phyloP scores from a whole-genome alignment of 345 rosid species.

The Turritis glabra region DNA sequence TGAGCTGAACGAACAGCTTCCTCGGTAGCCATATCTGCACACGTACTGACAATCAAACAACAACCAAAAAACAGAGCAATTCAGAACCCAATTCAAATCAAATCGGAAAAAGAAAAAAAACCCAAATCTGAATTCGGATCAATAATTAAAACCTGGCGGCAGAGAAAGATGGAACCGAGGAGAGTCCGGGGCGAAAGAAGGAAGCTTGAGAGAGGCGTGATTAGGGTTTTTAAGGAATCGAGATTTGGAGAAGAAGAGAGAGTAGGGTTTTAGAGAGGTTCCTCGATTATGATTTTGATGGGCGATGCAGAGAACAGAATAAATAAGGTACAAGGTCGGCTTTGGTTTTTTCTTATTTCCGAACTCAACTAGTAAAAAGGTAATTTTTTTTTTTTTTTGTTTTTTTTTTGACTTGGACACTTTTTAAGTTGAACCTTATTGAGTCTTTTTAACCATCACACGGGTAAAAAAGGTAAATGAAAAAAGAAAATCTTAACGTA shows the following conservation, averaged over 20 bases:
- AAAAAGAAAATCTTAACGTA: not conserved
- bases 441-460: constrained; percentile 2
- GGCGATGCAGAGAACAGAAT: not conserved
- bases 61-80: not conserved
- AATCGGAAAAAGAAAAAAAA: not conserved
- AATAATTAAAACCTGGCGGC: constrained; percentile 3
- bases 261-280: constrained; percentile 41
- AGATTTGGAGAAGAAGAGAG: constrained; percentile 9
- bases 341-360: not conserved
- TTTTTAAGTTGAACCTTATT: constrained; percentile 6
- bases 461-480: not conserved
- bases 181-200: not conserved
- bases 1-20: constrained; percentile 27
- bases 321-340: not conserved
- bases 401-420: not conserved
- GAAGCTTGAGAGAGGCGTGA: not conserved
- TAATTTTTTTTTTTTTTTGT: not conserved
- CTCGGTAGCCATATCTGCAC: constrained; percentile 41
- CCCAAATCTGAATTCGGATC: constrained; percentile 15
- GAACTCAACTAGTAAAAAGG: not conserved
- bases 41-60: not conserved
- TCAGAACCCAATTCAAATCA: constrained; percentile 20
- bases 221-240: not conserved
- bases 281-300: constrained; percentile 5
- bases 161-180: constrained; percentile 38